phyloP scores from a whole-genome alignment of 1,284 basidiomycete species.

The Melanopsichium pennsylvanicum region DNA sequence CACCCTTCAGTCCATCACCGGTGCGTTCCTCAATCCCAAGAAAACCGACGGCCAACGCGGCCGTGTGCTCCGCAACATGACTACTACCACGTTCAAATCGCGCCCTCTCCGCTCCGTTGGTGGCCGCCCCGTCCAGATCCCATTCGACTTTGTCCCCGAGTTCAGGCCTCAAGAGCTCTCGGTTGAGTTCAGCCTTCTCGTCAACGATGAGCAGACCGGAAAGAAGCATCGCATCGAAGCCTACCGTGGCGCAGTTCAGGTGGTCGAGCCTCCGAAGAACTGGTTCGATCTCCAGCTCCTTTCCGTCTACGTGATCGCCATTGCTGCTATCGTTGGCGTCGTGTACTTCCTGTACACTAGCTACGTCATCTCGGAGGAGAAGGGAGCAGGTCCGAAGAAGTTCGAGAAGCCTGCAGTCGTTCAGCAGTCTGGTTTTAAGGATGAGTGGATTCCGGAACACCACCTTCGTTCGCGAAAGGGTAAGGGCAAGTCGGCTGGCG shows the following conservation, averaged over 20 bases:
- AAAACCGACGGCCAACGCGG: slow-evolving; percentile 57
- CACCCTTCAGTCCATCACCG: slow-evolving; percentile 56
- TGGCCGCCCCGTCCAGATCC: slow-evolving; percentile 57
- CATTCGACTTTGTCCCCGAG: slow-evolving; percentile 62
- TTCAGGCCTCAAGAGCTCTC: slow-evolving; percentile 62
- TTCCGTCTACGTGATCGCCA: slow-evolving; percentile 51
- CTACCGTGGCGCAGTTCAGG: slow-evolving; percentile 58
- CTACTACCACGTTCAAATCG: slow-evolving; percentile 55
- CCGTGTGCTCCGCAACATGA: slow-evolving; percentile 64
- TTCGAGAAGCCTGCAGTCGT: slow-evolving; percentile 35
- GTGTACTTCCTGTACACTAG: slow-evolving; percentile 42
- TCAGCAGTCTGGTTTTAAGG: slow-evolving; percentile 27
- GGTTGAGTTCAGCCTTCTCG: slow-evolving; percentile 56
- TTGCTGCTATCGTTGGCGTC: slow-evolving; percentile 32
- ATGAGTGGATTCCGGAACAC: slow-evolving; percentile 47
- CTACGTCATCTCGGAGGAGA: slow-evolving; percentile 39
- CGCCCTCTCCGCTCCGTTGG: slow-evolving; percentile 49
- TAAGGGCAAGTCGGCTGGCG: slow-evolving; percentile 32
- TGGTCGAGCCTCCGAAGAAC: slow-evolving; percentile 61
- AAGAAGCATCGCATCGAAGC: slow-evolving; percentile 59
- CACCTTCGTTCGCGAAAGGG: slow-evolving; percentile 37
- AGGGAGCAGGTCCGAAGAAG: slow-evolving; percentile 35
- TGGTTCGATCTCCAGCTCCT: slow-evolving; percentile 61
- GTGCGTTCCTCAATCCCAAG: slow-evolving; percentile 62
- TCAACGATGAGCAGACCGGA: slow-evolving; percentile 58